Evolutionary conservation across 352 stramenopile species (phyloP).

Genomic region (Pythium insidiosum): DNA sequence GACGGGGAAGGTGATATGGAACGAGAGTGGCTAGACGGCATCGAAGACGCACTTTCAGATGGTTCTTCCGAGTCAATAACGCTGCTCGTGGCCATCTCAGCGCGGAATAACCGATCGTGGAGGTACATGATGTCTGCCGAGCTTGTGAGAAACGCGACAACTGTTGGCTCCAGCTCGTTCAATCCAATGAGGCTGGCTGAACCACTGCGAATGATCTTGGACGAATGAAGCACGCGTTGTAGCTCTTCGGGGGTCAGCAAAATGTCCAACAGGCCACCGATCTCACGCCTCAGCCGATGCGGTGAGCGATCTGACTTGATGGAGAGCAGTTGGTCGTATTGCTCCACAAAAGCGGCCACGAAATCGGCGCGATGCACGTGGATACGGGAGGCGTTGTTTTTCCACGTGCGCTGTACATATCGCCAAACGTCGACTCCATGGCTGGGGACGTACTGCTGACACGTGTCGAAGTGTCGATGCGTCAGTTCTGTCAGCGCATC

Average conservation of each 20-base stretch:
- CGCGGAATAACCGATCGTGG: conserved; percentile 14
- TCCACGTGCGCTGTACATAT: conserved; percentile 60
- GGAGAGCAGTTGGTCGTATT: conserved; percentile 18
- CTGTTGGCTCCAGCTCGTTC: conserved; percentile 1
- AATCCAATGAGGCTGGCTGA: not conserved
- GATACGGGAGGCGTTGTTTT: conserved; percentile 22
- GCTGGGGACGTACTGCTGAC: conserved; percentile 28
- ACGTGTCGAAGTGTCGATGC: conserved; percentile 28
- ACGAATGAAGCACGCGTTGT: conserved; percentile 28
- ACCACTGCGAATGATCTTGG: not conserved
- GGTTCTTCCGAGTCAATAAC: not conserved
- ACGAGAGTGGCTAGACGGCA: too few species aligned
- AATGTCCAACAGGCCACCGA: conserved; percentile 15
- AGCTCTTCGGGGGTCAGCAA: conserved; percentile 37
- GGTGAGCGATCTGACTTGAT: conserved; percentile 1
- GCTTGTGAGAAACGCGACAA: conserved; percentile 2
- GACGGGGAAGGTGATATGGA: not conserved
- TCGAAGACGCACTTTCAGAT: too few species aligned
- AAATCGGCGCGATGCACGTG: conserved; percentile 38
- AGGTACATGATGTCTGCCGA: conserved; percentile 13
- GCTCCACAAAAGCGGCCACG: conserved; percentile 44
- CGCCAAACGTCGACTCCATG: conserved; percentile 36
- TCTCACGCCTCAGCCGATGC: conserved; percentile 16
- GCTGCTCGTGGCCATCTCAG: not conserved
- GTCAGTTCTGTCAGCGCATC: conserved; percentile 44